Evolutionary conservation across 1,284 basidiomycete genomes (phyloP), one percentile per base, ranked within the genome.

Genomic region (Wallemia ichthyophaga): DNA sequence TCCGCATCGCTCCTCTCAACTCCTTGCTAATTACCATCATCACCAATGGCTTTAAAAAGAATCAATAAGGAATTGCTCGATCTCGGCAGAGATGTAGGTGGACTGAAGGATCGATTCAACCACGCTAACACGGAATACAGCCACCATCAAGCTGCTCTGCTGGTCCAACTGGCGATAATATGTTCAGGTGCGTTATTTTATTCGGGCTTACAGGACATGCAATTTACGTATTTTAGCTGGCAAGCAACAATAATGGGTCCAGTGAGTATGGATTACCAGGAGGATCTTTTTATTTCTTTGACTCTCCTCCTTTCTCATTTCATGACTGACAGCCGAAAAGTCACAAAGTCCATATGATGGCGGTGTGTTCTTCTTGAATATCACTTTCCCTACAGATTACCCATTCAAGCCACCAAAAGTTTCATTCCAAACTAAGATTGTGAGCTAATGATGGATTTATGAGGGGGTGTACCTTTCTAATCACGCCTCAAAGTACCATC

Each of bases 391-490:
- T 57, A 82, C 81, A 72, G 89, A 95, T 72, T 95, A 95, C 75
- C 89, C 89, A 53, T 94, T 95, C 81, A 92, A 92, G 76, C 92
- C 94, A 48, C 94, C 94, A 71, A 96, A 96, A 79, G 88, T 98
- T 72, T 85, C 83, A 73, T 98, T 99, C 74, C 89, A 86, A 66
- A 98, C 92, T 69, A 95, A 78, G 69, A 76, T 76, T 68, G 70
- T 72, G 62, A 74, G 74, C 67, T 66, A 67, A 60, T 66, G 65
- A 60, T 68, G 69, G 63, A 68, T 24, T 1, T 53, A 15, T 23
- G n/a, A n/a, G 5, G 33, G 21, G n/a, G 21, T 27, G 25, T 58
- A 26, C 59, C 33, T 11, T 28, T 33, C 58, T 26, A 25, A 21
- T 19, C 17, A 1, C 33, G 15, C 17, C 28, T 27, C 25, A 82